Evolutionary conservation across 306 rosid genomes (phyloP).

Genomic region (Benincasa hispida): DNA sequence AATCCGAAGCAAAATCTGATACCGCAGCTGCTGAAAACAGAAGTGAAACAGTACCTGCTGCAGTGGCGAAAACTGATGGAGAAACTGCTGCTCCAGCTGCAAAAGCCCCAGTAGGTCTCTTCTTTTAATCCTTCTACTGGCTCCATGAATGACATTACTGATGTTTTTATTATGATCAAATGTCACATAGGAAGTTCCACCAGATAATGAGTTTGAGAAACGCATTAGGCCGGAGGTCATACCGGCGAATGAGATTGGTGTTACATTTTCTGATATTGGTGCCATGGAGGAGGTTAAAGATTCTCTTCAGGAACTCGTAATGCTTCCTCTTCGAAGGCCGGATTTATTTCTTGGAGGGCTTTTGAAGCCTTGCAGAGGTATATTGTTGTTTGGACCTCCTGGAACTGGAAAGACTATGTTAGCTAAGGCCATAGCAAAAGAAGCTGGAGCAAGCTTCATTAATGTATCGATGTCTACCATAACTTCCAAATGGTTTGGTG

Average conservation of each 20-base stretch:
- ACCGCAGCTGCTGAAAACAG: constrained; percentile 27
- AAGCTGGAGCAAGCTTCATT: constrained; percentile 97
- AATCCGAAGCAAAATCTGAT: constrained; percentile 41
- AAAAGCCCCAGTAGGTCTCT: constrained; percentile 43
- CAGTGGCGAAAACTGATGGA: constrained; percentile 27
- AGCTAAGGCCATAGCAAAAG: constrained; percentile 93
- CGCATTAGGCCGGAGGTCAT: constrained; percentile 91
- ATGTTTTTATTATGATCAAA: neutral
- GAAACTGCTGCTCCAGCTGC: constrained; percentile 32
- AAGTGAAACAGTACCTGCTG: constrained; percentile 24
- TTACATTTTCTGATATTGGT: constrained; percentile 79
- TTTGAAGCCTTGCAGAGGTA: constrained; percentile 89
- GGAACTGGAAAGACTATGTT: constrained; percentile 99
- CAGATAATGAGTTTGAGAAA: constrained; percentile 92
- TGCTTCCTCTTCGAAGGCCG: constrained; percentile 92
- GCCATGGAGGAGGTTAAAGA: constrained; percentile 82
- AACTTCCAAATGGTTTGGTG: constrained; percentile 98
- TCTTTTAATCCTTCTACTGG: neutral
- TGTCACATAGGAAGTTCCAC: constrained; percentile 49
- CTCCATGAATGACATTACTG: constrained; percentile 6
- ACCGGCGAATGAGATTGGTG: constrained; percentile 67
- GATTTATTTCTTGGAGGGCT: constrained; percentile 95
- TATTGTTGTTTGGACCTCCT: constrained; percentile 84
- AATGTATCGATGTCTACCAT: constrained; percentile 97
- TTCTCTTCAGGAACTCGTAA: constrained; percentile 92